phyloP scores from a whole-genome alignment of 140 eudicot genomes.

The Flaveria floridana region DNA sequence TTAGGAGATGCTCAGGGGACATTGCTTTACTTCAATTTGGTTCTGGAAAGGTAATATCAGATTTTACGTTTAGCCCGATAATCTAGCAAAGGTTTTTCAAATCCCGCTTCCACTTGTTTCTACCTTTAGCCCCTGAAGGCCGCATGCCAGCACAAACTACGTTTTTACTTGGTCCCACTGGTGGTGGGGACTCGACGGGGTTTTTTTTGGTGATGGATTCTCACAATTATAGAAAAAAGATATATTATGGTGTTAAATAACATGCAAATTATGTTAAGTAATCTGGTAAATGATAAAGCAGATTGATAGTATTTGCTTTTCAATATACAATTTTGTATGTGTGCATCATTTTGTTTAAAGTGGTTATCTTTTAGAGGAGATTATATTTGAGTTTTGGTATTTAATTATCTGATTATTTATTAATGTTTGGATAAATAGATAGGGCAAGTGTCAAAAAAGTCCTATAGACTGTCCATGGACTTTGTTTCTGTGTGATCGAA shows the following conservation, averaged over 20 bases:
- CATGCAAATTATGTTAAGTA: not conserved
- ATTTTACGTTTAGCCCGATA: not conserved
- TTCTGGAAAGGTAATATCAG: constrained; percentile 58
- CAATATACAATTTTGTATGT: too few relatives aligned
- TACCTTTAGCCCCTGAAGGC: too few relatives aligned
- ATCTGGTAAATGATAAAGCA: not conserved
- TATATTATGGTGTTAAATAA: not conserved
- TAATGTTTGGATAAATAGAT: not conserved
- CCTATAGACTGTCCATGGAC: not conserved
- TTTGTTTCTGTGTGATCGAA: too few relatives aligned
- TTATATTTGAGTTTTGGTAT: not conserved
- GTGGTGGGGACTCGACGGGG: too few relatives aligned
- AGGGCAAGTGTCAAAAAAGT: not conserved
- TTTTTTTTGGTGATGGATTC: too few relatives aligned
- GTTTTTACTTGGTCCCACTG: too few relatives aligned
- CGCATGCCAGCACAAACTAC: too few relatives aligned
- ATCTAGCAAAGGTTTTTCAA: too few relatives aligned
- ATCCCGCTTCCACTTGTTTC: too few relatives aligned
- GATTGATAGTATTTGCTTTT: too few relatives aligned
- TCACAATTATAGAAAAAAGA: too few relatives aligned
- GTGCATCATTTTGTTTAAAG: not conserved
- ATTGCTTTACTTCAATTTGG: constrained; percentile 78
- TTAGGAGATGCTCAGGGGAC: constrained; percentile 93
- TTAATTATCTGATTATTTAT: not conserved
- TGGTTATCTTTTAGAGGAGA: not conserved